Evolutionary conservation across 164 flowering plant species (phyloP).

Genomic region (Cinnamomum chago): DNA sequence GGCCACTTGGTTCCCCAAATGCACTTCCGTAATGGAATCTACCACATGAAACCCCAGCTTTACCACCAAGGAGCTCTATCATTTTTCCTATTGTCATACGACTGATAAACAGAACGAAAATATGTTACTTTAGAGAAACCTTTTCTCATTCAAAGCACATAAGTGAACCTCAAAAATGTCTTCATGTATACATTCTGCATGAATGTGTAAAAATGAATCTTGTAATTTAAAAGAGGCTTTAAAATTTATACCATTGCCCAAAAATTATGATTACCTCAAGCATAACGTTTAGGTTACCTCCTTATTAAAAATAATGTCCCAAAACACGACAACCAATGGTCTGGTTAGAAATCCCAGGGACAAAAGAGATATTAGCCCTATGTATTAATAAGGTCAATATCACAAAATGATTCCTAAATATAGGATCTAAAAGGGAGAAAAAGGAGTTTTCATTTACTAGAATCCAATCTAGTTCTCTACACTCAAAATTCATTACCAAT

Average conservation of each 20-base stretch:
- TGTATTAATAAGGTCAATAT: neutral
- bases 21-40: conserved; percentile 98
- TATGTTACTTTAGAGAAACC: neutral
- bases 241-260: too few species aligned
- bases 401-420: too few species aligned
- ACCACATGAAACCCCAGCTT: conserved; percentile 96
- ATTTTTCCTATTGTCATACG: conserved; percentile 99
- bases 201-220: too few species aligned
- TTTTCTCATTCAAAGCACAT: neutral
- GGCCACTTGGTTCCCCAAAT: conserved; percentile 98
- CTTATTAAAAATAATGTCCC: neutral
- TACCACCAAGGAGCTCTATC: conserved; percentile 98
- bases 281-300: neutral
- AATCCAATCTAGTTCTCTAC: too few species aligned
- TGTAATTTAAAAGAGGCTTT: too few species aligned
- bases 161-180: neutral
- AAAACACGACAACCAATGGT: neutral
- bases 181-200: too few species aligned
- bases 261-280: too few species aligned
- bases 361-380: too few species aligned
- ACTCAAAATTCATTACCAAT: too few species aligned
- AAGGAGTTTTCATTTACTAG: too few species aligned
- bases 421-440: too few species aligned
- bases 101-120: conserved; percentile 32
- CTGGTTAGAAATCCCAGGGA: neutral